Evolutionary conservation across 768 basidiomycete species (phyloP).

Genomic region (Suillus sp.): DNA sequence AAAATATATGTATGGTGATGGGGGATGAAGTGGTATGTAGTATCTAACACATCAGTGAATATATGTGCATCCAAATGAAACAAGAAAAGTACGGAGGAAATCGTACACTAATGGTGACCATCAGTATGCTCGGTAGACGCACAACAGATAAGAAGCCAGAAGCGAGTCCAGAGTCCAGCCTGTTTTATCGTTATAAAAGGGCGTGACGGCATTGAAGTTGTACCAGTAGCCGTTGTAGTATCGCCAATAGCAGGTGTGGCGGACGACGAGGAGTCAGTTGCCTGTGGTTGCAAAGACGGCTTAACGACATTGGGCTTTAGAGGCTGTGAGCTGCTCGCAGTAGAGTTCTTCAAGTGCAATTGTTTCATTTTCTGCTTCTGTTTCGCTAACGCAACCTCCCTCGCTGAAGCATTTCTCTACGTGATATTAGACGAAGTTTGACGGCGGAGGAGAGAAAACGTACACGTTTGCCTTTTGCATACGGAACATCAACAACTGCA

Average conservation of each 20-base stretch:
- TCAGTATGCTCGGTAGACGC: background rate
- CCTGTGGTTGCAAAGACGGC: background rate
- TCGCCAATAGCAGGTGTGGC: too few species aligned
- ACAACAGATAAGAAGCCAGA: background rate
- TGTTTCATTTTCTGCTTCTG: background rate
- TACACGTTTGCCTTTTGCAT: too few species aligned
- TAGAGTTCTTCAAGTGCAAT: background rate
- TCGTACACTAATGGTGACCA: background rate
- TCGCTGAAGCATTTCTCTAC: background rate
- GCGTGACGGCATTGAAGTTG: background rate
- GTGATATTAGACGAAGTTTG: background rate
- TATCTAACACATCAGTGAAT: too few species aligned
- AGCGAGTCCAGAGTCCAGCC: too few species aligned
- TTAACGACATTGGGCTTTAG: background rate
- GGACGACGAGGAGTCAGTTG: background rate
- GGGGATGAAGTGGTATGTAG: too few species aligned
- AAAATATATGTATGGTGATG: too few species aligned
- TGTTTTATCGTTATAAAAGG: background rate
- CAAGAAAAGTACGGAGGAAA: too few species aligned
- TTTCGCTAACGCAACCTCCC: background rate
- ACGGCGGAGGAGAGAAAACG: too few species aligned
- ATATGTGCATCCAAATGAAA: too few species aligned
- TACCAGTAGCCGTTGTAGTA: background rate
- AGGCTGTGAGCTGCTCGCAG: background rate
- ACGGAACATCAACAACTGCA: background rate